Percentiles rank a stretch among this genome's conserved stretches.
phyloP scores from a whole-genome alignment of 805 yeast genomes.

The Ogataea salicorniae region DNA sequence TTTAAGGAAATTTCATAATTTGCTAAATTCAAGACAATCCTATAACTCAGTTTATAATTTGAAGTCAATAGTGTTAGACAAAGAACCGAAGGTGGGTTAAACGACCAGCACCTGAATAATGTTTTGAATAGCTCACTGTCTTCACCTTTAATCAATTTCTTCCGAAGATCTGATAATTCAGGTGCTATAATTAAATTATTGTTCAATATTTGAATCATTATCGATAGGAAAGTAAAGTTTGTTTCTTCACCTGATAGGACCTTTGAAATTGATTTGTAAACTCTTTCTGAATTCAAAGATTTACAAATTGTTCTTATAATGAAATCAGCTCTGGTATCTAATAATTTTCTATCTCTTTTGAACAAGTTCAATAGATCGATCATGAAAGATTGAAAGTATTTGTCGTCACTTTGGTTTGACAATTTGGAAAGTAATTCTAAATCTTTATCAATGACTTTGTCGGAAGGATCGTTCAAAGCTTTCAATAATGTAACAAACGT shows the following conservation, averaged over 20 bases:
- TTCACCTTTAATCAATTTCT: slow-evolving; percentile 40
- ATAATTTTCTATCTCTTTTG: slow-evolving; percentile 58
- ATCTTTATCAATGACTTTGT: slow-evolving; percentile 71
- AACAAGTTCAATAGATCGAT: slow-evolving; percentile 64
- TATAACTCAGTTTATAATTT: slow-evolving; percentile 80
- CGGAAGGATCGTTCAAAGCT: slow-evolving; percentile 65
- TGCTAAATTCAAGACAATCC: slow-evolving; percentile 75
- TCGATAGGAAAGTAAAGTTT: slow-evolving; percentile 66
- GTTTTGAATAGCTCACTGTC: slow-evolving; percentile 51
- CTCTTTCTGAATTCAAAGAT: slow-evolving; percentile 74
- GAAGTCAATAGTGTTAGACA: slow-evolving; percentile 83
- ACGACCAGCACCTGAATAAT: slow-evolving; percentile 86
- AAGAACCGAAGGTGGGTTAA: slow-evolving; percentile 82
- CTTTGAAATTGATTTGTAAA: slow-evolving; percentile 73
- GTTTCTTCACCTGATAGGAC: slow-evolving; percentile 54
- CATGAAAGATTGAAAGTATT: slow-evolving; percentile 71
- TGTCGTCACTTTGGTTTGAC: slow-evolving; percentile 65
- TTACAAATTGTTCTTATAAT: slow-evolving; percentile 81
- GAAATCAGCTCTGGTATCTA: slow-evolving; percentile 73
- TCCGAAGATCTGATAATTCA: slow-evolving; percentile 67
- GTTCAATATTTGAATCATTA: slow-evolving; percentile 81
- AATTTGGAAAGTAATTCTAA: slow-evolving; percentile 68
- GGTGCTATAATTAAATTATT: slow-evolving; percentile 82
- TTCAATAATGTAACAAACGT: slow-evolving; percentile 74
- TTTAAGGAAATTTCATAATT: slow-evolving; percentile 77